phyloP scores from a whole-genome alignment of 1,284 basidiomycete genomes.

The Rhodotorula sp. region DNA sequence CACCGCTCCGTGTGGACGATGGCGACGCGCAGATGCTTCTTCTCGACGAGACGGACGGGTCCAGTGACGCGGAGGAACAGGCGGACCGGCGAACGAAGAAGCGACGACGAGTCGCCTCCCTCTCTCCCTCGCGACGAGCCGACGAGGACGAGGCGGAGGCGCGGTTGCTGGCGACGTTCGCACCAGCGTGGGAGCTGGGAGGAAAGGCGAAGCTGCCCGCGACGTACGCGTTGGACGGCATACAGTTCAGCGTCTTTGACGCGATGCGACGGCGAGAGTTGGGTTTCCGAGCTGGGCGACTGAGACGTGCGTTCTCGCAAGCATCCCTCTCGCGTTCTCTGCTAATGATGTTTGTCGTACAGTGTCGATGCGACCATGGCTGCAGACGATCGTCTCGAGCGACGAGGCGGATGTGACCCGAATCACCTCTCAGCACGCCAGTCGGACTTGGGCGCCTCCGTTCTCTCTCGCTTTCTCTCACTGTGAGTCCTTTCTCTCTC shows the following conservation, averaged over 20 bases:
- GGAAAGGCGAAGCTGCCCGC: conserved; percentile 7
- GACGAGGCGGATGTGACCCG: conserved; percentile 40
- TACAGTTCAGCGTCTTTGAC: conserved; percentile 25
- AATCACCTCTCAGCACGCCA: conserved; percentile 23
- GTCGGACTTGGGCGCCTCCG: conserved; percentile 39
- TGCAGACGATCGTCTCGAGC: conserved; percentile 37
- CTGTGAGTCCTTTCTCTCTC: conserved; percentile 9
- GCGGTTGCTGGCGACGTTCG: conserved; percentile 1
- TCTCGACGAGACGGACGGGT: conserved; percentile 3
- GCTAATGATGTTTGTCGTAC: neutral
- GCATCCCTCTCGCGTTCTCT: no score
- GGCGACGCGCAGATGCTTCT: conserved; percentile 20
- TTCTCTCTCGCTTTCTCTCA: conserved; percentile 40
- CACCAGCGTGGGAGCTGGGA: neutral
- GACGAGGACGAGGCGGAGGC: neutral
- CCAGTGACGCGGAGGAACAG: neutral
- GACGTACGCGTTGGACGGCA: neutral
- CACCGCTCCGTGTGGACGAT: conserved; percentile 15
- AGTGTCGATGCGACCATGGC: conserved; percentile 26
- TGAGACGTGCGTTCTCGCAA: conserved; percentile 14
- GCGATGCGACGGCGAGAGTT: conserved; percentile 21
- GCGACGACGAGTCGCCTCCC: neutral
- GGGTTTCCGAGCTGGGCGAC: conserved; percentile 3
- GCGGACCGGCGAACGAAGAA: neutral
- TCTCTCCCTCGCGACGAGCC: neutral